phyloP scores from a whole-genome alignment of 257 asterid genomes.

The Striga asiatica region DNA sequence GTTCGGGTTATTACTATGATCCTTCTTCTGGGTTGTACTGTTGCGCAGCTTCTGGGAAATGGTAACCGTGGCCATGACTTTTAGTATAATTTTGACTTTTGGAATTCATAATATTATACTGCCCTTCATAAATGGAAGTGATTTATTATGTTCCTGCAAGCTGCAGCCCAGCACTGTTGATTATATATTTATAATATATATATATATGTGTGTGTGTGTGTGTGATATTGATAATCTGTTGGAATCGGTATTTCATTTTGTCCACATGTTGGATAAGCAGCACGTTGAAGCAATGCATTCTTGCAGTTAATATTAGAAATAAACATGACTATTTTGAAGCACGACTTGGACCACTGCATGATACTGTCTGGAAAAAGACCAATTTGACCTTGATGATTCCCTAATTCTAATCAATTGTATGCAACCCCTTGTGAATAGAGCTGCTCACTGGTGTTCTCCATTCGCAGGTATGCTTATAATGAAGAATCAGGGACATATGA shows the following conservation, averaged over 20 bases:
- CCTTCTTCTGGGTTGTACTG: constrained; percentile 80
- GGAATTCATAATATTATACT: not conserved
- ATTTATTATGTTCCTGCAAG: too few relatives aligned
- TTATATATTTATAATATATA: too few relatives aligned
- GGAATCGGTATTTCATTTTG: not conserved
- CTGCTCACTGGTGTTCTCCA: constrained; percentile 9
- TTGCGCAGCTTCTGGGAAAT: constrained; percentile 75
- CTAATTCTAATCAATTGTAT: not conserved
- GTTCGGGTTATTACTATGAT: constrained; percentile 83
- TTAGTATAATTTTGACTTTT: not conserved
- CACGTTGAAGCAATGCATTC: not conserved
- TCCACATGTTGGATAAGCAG: not conserved
- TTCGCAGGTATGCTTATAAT: constrained; percentile 62
- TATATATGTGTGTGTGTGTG: too few relatives aligned
- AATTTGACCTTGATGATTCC: not conserved
- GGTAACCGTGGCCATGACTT: constrained; percentile 33
- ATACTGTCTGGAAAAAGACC: not conserved
- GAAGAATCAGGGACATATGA: constrained; percentile 55
- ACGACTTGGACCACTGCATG: too few relatives aligned
- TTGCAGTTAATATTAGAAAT: not conserved
- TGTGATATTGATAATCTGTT: too few relatives aligned
- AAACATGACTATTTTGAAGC: too few relatives aligned
- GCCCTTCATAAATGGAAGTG: not conserved
- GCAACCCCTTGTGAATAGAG: not conserved
- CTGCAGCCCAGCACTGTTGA: too few relatives aligned